phyloP scores from a whole-genome alignment of 768 basidiomycete species.

The Leccinum aurantiacum region DNA sequence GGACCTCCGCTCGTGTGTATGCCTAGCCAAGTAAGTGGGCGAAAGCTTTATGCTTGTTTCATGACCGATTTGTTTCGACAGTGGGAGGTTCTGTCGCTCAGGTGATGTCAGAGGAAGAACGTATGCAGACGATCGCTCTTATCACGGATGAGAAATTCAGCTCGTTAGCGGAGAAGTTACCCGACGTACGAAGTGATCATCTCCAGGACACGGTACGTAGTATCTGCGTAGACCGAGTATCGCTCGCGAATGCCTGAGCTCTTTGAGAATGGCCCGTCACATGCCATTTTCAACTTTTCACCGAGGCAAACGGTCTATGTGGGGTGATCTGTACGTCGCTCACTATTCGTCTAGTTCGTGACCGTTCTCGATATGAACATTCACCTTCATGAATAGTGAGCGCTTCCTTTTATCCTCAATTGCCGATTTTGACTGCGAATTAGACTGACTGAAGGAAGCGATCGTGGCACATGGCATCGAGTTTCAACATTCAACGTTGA shows the following conservation, averaged over 20 bases:
- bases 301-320: constrained; percentile 57
- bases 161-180: constrained; percentile 90
- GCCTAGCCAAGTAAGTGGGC: constrained; percentile 49
- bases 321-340: background rate
- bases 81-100: constrained; percentile 93
- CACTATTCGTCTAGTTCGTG: constrained; percentile 61
- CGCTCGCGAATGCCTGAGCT: constrained; percentile 93
- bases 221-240: constrained; percentile 97
- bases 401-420: too few relatives aligned
- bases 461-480: too few relatives aligned
- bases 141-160: constrained; percentile 92
- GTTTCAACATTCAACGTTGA: too few relatives aligned
- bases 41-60: background rate
- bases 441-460: too few relatives aligned
- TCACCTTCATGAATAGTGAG: constrained; percentile 61
- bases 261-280: constrained; percentile 93
- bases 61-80: constrained; percentile 31
- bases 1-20: constrained; percentile 92
- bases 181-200: constrained; percentile 98
- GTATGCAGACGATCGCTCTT: constrained; percentile 84
- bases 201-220: constrained; percentile 88
- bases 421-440: too few relatives aligned
- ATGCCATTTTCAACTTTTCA: constrained; percentile 97
- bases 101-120: constrained; percentile 97
- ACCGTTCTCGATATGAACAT: constrained; percentile 94